Evolutionary conservation across 164 flowering plant genomes (phyloP), one percentile per base, ranked within the genome.

Genomic region (Vitis cinerea): DNA sequence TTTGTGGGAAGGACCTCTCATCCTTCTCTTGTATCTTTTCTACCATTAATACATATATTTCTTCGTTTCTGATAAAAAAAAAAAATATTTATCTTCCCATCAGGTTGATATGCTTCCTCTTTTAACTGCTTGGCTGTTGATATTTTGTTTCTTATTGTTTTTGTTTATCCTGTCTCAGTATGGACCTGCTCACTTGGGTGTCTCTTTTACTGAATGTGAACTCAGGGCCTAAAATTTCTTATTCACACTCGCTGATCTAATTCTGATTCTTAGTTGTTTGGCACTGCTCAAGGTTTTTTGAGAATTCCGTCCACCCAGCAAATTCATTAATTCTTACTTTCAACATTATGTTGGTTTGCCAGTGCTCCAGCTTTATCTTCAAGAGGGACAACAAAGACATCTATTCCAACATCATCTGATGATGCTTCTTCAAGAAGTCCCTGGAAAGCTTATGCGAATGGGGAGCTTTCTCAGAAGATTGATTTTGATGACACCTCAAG

Each of bases 341-440:
- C 72, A 19, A 58, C 61, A 10, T 64, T 37, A 12, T 74, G 15
- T 47, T 68, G 50, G 10, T 62, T 64, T 48, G 80, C 16, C 82
- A 95, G 99, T 81, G 93, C 92, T 70, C 99, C 99, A 52, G 95
- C 82, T 61, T 78, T 95, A 66, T 87, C 99, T 48, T 85, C 90
- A 47, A 89, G 84, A 75, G 87, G 84, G 16, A 31, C 83, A 68
- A 68, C 75, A 50, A 88, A 85, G 73, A 52, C 89, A 71, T 74
- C 90, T 53, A 64, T 69, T 69, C 71, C 89, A 17, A 73, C 81
- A 51, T 72, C 94, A 16, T 73, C 83, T 6, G 90, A 90, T 75
- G 90, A 84, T 73, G 52, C 78, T 59, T 83, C 90, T 61, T 85
- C 96, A 37, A 82, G 90, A 76, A 83, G 79, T 76, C 76, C 89